Evolutionary conservation across 169 alveolate species (phyloP), one percentile per base, ranked within the genome.

Genomic region (Plasmodium fragile): DNA sequence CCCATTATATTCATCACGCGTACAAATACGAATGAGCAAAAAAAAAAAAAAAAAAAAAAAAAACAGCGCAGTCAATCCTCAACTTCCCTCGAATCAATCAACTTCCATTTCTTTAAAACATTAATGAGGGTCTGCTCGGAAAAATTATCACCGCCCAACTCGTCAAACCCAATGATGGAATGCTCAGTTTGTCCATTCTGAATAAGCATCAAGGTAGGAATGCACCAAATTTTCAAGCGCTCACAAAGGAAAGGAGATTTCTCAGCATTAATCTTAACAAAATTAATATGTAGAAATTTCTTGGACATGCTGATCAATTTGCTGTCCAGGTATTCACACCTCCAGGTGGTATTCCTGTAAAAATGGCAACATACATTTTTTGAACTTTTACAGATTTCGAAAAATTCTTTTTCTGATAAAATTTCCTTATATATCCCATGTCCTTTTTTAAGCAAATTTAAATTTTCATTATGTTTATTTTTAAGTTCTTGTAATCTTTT

Each of bases 171-270:
- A 4, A 96, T 85, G 36, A 96, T 92, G 36, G 96, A 93, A 87
- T 96, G 97, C 83, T 93, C 94, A 22, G 97, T 94, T 79, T 95
- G 92, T 28, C 97, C 96, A 81, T 95, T 94, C 71, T 91, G 95
- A 69, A 96, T 95, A 28, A 96, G 53, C 81, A 95, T 83, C 92
- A 96, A 95, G 10, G 97, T 96, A 16, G 97, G 97, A 3, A 96
- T 83, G 80, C 97, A 96, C 97, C 97, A 96, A 7, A 96, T 96
- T 78, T 96, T 96, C 80, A 96, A 95, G 49, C 96, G 82, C 36
- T 96, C 97, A 80, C 97, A 96, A 41, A 96, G 92, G 83, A 95
- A 96, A 72, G 97, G 97, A 55, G 97, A 91, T 18, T 87, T 93
- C 59, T 96, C 97, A 1, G 79, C 97, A 92, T 96, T 96, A 18